These are phyloP conservation scores for Thielaviopsis euricoi DNA, from an alignment of 2,329 filamentous ascomycete species.

Conservation along the genomic window DNA sequence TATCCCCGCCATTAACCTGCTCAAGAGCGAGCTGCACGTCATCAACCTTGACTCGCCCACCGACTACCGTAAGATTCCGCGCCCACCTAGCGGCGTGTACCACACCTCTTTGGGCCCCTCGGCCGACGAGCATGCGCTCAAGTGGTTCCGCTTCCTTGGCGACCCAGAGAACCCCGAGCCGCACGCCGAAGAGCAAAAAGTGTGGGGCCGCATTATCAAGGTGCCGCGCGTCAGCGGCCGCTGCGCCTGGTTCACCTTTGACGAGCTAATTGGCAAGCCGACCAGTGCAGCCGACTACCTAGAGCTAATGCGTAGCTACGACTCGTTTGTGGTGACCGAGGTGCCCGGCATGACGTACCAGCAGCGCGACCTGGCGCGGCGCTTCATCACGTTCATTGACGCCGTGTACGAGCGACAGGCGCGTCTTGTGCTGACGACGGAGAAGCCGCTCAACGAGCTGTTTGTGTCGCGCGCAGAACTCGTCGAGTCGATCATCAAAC, in stretches of 20 bases:
- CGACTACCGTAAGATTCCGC: conserved; percentile 92
- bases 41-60: conserved; percentile 91
- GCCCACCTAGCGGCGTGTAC: conserved; percentile 85
- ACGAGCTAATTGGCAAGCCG: conserved; percentile 75
- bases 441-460: conserved; percentile 66
- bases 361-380: conserved; percentile 70
- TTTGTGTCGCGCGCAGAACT: conserved; percentile 65
- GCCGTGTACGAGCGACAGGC: conserved; percentile 84
- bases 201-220: conserved; percentile 83
- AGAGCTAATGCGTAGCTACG: conserved; percentile 76
- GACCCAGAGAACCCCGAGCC: conserved; percentile 62
- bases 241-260: conserved; percentile 81
- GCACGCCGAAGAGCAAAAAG: conserved; percentile 60
- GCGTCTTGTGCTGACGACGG: conserved; percentile 88
- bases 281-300: conserved; percentile 92
- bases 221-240: conserved; percentile 79
- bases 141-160: conserved; percentile 91
- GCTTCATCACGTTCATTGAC: conserved; percentile 97
- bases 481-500: conserved; percentile 38
- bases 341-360: conserved; percentile 82
- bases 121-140: conserved; percentile 67
- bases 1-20: conserved; percentile 82
- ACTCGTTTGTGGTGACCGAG: conserved; percentile 81
- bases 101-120: conserved; percentile 70
- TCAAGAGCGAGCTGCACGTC: conserved; percentile 69